Base-by-base conservation (phyloP, 192 early-diverging fungal species). In the Cladochytrium replicatum region DNA sequence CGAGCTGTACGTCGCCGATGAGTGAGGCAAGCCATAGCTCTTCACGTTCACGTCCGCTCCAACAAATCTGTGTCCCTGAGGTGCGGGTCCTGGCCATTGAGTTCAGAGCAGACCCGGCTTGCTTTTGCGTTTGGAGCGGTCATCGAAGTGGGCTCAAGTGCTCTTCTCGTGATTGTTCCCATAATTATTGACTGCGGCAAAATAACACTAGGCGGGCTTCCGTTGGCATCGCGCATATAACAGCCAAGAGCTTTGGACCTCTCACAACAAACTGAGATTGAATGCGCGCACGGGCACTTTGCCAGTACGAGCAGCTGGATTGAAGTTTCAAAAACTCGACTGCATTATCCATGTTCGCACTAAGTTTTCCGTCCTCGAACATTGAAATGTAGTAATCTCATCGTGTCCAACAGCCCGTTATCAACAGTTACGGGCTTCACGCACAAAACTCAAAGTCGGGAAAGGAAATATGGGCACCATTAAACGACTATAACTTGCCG, bases 11-110 rank as follows among this genome's bases (percentile, higher is more conserved):
- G 62, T 96, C 95, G 25, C 92, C 91, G 48, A 98, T 80, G 11
- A 96, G 50, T 58, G 86, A 86, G 7, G 89, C 83, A 46, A 98
- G 93, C 95, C 95, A 98, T 22, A 98, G 74, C 64, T 98, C 95
- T 55, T 98, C 87, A 0, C 82, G 50, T 98, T 92, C 2, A 98
- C 95, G 61, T 98, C 95, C 2, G 95, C 95, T 2, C 95, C 95
- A 4, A 96, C 81, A 64, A 98, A 79, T 29, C 74, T 74, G 60
- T 86, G 89, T 0, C 88, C 92, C 1, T 47, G 28, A 1, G 95
- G 95, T 0, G 91, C 86, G 34, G 68, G 19, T 96, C 68, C 68
- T 83, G 80, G 4, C 88, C 69, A 53, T 98, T 98, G 27, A 98
- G 74, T 47, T 98, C 95, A 0, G 89, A 91, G 6, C 95, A 92